phyloP scores from a whole-genome alignment of 345 rosid genomes.

The Eucalyptus sp. region DNA sequence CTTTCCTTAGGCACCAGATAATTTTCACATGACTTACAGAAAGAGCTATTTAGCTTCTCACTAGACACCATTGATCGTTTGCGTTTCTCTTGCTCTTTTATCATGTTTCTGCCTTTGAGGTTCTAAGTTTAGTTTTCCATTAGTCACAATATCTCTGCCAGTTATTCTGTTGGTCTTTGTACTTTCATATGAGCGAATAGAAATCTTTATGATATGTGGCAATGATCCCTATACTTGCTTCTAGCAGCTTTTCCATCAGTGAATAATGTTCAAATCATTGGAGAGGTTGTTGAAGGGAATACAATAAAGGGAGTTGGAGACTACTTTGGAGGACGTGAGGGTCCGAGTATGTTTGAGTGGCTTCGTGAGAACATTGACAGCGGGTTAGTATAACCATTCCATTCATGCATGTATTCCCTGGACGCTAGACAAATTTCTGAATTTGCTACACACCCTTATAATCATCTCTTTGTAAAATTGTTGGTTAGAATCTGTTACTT shows the following conservation, averaged over 20 bases:
- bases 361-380: conserved; percentile 60
- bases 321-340: conserved; percentile 97
- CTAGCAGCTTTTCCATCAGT: conserved; percentile 90
- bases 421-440: not conserved
- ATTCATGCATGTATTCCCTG: not conserved
- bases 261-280: conserved; percentile 55
- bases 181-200: not conserved
- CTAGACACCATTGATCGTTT: not conserved
- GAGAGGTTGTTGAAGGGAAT: conserved; percentile 79
- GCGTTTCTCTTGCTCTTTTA: not conserved
- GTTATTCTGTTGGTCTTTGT: not conserved
- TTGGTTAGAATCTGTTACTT: not conserved
- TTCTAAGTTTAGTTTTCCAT: not conserved
- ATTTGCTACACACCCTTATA: not conserved
- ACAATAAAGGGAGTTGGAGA: conserved; percentile 67
- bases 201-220: not conserved
- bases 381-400: conserved; percentile 40
- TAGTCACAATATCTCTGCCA: not conserved
- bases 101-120: not conserved
- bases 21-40: not conserved
- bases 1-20: not conserved
- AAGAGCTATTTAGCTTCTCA: not conserved
- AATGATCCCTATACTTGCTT: not conserved
- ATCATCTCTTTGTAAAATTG: not conserved
- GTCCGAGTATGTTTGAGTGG: conserved; percentile 98